phyloP scores from a whole-genome alignment of 2,329 filamentous ascomycete species.

The Byssoonygena ceratinophila region DNA sequence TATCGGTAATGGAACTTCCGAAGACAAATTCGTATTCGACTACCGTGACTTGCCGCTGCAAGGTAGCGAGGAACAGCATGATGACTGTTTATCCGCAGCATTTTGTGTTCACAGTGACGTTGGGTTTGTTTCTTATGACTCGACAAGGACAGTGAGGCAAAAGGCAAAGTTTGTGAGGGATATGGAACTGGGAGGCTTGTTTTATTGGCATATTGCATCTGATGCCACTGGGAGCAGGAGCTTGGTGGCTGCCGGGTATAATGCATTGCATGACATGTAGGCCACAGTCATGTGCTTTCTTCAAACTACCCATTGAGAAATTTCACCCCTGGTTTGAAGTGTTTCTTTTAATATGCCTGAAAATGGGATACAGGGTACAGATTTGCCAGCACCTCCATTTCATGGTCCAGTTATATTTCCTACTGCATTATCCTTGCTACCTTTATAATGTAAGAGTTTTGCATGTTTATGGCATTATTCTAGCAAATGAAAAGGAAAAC shows the following conservation, averaged over 20 bases:
- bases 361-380: too few relatives aligned
- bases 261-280: constrained; percentile 41
- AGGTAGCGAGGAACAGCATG: constrained; percentile 54
- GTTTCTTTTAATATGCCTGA: too few relatives aligned
- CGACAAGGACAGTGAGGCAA: constrained; percentile 60
- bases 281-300: not conserved
- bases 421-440: too few relatives aligned
- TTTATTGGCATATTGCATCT: constrained; percentile 70
- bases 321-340: not conserved
- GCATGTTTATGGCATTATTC: too few relatives aligned
- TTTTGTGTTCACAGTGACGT: constrained; percentile 59
- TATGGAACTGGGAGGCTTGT: constrained; percentile 61
- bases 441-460: too few relatives aligned
- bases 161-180: constrained; percentile 66
- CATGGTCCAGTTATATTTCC: too few relatives aligned
- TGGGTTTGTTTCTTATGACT: constrained; percentile 72
- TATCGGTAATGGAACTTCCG: constrained; percentile 32
- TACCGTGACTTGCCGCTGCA: constrained; percentile 58
- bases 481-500: too few relatives aligned
- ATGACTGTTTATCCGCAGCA: constrained; percentile 53
- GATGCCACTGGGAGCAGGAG: constrained; percentile 50
- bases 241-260: constrained; percentile 51
- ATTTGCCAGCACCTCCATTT: too few relatives aligned
- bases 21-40: constrained; percentile 61
- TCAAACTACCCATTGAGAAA: not conserved